Conservation (phyloP, 2,329 filamentous ascomycete genomes). For the Juglanconis oblonga region DNA sequence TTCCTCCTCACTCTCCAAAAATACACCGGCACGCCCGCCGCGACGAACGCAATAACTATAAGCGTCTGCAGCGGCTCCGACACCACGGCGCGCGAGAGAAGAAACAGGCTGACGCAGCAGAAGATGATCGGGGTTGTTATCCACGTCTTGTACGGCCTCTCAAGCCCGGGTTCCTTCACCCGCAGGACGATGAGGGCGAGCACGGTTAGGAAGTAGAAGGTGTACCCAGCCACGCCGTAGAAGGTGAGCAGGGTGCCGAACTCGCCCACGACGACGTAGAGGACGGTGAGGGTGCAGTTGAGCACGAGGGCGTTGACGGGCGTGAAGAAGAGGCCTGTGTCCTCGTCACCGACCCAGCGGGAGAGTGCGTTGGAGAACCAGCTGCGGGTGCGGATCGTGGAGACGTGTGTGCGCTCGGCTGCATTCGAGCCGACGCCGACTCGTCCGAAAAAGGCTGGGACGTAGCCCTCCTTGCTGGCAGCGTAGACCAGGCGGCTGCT, state of each 20-base stretch:
- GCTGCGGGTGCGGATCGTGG: slow-evolving; percentile 47
- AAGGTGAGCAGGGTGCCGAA: slow-evolving; percentile 92
- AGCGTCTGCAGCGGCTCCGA: slow-evolving; percentile 87
- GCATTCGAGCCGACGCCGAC: slow-evolving; percentile 63
- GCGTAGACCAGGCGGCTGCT: slow-evolving; percentile 88
- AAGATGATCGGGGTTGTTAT: slow-evolving; percentile 97
- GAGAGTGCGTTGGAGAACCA: slow-evolving; percentile 59
- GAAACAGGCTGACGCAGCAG: slow-evolving; percentile 92
- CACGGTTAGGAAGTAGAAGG: slow-evolving; percentile 95
- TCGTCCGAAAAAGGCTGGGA: slow-evolving; percentile 78
- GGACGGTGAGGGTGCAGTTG: slow-evolving; percentile 69
- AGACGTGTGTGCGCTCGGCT: slow-evolving; percentile 36
- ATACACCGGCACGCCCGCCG: slow-evolving; percentile 81
- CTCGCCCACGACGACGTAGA: slow-evolving; percentile 83
- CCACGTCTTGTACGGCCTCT: slow-evolving; percentile 93
- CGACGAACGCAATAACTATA: slow-evolving; percentile 80
- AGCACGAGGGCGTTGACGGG: slow-evolving; percentile 89
- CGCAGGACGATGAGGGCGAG: slow-evolving; percentile 88
- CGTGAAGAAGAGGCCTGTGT: slow-evolving; percentile 83
- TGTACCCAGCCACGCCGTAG: slow-evolving; percentile 95
- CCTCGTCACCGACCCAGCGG: slow-evolving; percentile 69
- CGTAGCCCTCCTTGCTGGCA: slow-evolving; percentile 91
- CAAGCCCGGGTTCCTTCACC: slow-evolving; percentile 80
- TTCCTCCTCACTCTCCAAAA: slow-evolving; percentile 75
- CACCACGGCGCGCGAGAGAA: slow-evolving; percentile 85